phyloP scores from a whole-genome alignment of 2,329 filamentous ascomycete genomes.

The Arthrobotrys megalospora region DNA sequence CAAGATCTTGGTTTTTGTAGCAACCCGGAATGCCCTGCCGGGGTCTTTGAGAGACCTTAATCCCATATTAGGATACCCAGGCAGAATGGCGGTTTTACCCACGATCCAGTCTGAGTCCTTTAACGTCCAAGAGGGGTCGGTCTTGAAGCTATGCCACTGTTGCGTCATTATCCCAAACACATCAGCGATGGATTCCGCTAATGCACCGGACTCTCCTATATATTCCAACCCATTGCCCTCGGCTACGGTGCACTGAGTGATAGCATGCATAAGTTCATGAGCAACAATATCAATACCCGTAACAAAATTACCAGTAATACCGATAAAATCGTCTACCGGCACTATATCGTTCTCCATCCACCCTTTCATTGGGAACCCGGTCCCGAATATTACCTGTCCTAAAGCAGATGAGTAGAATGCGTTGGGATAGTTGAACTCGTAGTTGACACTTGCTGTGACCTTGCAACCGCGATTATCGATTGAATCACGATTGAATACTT shows the following conservation, averaged over 20 bases:
- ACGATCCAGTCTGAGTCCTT: constrained; percentile 10
- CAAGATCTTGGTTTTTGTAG: neutral
- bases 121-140: neutral
- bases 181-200: neutral
- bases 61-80: neutral
- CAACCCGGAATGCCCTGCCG: neutral
- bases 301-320: constrained; percentile 1
- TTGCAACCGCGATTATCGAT: constrained; percentile 13
- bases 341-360: constrained; percentile 9
- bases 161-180: neutral
- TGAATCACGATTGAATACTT: constrained; percentile 7
- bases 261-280: constrained; percentile 7
- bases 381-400: constrained; percentile 1
- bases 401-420: constrained; percentile 13
- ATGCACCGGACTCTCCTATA: neutral
- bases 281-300: constrained; percentile 3
- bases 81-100: neutral
- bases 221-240: neutral
- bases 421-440: constrained; percentile 14
- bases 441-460: constrained; percentile 1
- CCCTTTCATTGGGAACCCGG: neutral
- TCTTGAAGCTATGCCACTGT: neutral
- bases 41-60: constrained; percentile 6
- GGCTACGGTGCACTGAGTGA: neutral
- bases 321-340: constrained; percentile 6